Evolutionary conservation across 805 yeast species (phyloP), one percentile per base, ranked within the genome.

Genomic region (Zygotorulaspora chibaensis): DNA sequence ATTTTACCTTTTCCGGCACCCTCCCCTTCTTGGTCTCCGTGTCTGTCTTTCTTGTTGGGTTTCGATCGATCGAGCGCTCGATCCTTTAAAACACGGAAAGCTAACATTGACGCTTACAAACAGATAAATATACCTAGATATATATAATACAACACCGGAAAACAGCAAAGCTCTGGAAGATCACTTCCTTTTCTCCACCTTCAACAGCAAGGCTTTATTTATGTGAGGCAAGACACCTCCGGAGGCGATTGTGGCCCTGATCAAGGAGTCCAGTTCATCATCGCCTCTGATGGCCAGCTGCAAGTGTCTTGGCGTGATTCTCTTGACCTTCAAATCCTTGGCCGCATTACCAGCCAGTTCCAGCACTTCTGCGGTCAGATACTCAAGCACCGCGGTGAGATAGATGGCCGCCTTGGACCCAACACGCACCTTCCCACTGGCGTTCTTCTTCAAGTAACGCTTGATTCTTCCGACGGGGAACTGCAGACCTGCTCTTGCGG

Each of bases 401-500:
- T 91, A 91, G 53, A 91, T 91, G 40, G 99, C 98, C 35, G 96
- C 83, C 67, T 91, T 93, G 47, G 95, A 87, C 71, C 96, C 95
- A 56, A 88, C 87, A 74, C 96, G 81, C 54, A 79, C 77, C 62
- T 77, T 80, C 70, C 87, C 87, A 66, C 87, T 93, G 16, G 96
- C 95, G 54, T 84, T 87, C 68, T 77, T 83, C 75, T 90, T 91
- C 69, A 93, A 76, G 67, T 89, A 91, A 75, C 99, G 82, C 80
- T 93, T 91, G 59, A 93, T 89, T 83, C 99, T 88, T 50, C 99
- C 99, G 31, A 95, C 98, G 41, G 99, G 99, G 74, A 93, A 93
- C 67, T 85, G 93, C 66, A 89, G 74, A 20, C 96, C 96, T 23
- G 96, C 96, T 68, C 95, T 83, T 8, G 96, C 95, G 5, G 96